Evolutionary conservation across 345 rosid species (phyloP).

Genomic region (Populus deltoides): DNA sequence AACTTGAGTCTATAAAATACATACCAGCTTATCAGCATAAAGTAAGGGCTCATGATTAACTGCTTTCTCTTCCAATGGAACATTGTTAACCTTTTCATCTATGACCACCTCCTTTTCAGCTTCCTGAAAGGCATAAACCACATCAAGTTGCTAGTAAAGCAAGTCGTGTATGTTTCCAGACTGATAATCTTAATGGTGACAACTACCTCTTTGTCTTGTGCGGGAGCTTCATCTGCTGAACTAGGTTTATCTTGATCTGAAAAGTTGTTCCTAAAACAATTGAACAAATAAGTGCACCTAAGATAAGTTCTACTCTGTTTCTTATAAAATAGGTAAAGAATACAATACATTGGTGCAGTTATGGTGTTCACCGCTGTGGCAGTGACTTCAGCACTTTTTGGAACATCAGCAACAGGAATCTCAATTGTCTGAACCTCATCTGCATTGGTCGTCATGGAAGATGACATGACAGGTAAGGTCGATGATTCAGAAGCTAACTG

Average conservation of each 20-base stretch:
- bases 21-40: conserved; percentile 68
- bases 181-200: not conserved
- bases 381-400: conserved; percentile 46
- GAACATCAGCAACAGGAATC: conserved; percentile 33
- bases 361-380: conserved; percentile 26
- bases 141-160: conserved; percentile 13
- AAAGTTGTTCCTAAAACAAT: conserved; percentile 28
- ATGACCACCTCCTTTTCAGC: conserved; percentile 36
- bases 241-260: conserved; percentile 28
- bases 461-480: conserved; percentile 34
- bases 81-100: conserved; percentile 39
- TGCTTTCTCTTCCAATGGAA: conserved; percentile 53
- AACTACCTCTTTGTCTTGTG: conserved; percentile 40
- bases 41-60: conserved; percentile 50
- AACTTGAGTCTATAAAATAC: conserved; percentile 5
- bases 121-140: conserved; percentile 37
- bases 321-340: conserved; percentile 1
- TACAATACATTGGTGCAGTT: conserved; percentile 46
- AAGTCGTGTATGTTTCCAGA: conserved; percentile 4
- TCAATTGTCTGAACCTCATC: conserved; percentile 37
- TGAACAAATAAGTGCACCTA: conserved; percentile 5
- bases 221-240: conserved; percentile 33
- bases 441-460: conserved; percentile 32
- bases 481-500: conserved; percentile 41
- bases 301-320: conserved; percentile 14